A percentile compares a stretch with the other conserved stretches of the same genome.
These are phyloP conservation scores for Punctularia strigosozonata DNA, from an alignment of 768 basidiomycete species.

Conservation along the genomic window DNA sequence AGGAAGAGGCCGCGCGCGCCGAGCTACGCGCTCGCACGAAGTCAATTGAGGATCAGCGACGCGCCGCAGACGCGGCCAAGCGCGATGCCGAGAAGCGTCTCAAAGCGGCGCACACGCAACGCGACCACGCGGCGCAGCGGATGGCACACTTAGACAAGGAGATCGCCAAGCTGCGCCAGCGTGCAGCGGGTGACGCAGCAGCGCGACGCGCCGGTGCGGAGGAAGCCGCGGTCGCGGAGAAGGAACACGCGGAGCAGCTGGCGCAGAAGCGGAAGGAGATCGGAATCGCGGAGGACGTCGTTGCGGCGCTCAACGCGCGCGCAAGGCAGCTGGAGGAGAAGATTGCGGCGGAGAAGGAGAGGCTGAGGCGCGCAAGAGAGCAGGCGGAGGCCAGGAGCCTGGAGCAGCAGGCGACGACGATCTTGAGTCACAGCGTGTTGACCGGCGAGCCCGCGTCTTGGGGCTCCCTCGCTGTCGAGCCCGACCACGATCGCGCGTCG, in stretches of 20 bases:
- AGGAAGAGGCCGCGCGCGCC: slow-evolving; percentile 67
- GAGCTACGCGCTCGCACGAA: slow-evolving; percentile 83
- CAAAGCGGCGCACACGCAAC: slow-evolving; percentile 49
- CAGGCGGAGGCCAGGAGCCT: slow-evolving; percentile 40
- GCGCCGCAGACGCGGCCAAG: slow-evolving; percentile 67
- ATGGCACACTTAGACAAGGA: slow-evolving; percentile 51
- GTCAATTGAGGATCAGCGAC: slow-evolving; percentile 74
- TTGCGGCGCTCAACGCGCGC: slow-evolving; percentile 48
- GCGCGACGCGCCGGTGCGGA: slow-evolving; percentile 33
- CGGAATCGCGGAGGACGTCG: slow-evolving; percentile 53
- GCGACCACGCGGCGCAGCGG: slow-evolving; percentile 48
- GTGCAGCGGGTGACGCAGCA: slow-evolving; percentile 42
- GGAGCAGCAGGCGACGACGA: slow-evolving; percentile 25
- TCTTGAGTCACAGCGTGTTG: slow-evolving; percentile 14
- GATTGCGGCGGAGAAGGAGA: slow-evolving; percentile 50
- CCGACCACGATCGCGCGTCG: neutral
- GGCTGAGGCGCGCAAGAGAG: slow-evolving; percentile 45
- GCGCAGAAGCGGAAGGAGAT: slow-evolving; percentile 50
- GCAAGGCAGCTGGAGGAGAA: slow-evolving; percentile 67
- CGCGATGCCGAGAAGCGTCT: slow-evolving; percentile 86
- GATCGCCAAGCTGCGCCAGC: slow-evolving; percentile 42
- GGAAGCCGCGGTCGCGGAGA: slow-evolving; percentile 37
- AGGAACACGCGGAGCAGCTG: slow-evolving; percentile 30
- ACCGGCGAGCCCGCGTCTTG: slow-evolving; percentile 7
- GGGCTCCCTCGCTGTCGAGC: slow-evolving; percentile 1